Percentiles rank a stretch among this genome's conserved stretches.
These are phyloP conservation scores for Gautieria morchelliformis DNA, from an alignment of 768 basidiomycete genomes.

Conservation along the genomic window DNA sequence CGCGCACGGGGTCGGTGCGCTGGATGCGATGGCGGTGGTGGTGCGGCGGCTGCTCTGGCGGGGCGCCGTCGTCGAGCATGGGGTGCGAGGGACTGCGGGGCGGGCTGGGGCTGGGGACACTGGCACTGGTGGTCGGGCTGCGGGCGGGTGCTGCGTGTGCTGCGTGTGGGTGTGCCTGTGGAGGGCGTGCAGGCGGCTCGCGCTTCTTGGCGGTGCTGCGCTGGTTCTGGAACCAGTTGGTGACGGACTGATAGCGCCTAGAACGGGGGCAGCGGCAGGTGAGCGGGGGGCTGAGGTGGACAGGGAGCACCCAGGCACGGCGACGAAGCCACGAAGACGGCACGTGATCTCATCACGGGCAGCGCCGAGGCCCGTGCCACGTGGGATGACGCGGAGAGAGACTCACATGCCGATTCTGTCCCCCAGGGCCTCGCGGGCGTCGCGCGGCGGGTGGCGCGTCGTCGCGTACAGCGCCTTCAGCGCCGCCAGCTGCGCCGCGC, in stretches of 20 bases:
- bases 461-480: conserved; percentile 73
- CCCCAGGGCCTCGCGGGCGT: conserved; percentile 58
- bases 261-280: conserved; percentile 18
- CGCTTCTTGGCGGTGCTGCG: conserved; percentile 53
- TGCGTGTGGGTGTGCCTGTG: conserved; percentile 13
- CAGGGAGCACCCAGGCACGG: conserved; percentile 8
- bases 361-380: background rate
- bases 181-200: conserved; percentile 6
- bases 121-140: background rate
- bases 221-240: conserved; percentile 85
- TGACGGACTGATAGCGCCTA: conserved; percentile 76
- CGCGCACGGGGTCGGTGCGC: conserved; percentile 5
- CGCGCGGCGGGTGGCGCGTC: conserved; percentile 65
- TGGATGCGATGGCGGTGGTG: background rate
- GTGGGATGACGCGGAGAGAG: conserved; percentile 11
- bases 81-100: background rate
- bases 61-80: background rate
- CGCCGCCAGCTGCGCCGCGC: conserved; percentile 59
- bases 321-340: conserved; percentile 13
- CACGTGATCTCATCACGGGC: conserved; percentile 1
- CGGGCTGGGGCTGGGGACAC: background rate
- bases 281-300: conserved; percentile 13
- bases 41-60: background rate
- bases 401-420: conserved; percentile 67
- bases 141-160: conserved; percentile 16